Evolutionary conservation across 176 grass and related monocot species (phyloP).

Genomic region (maize (Zea mays)): Zm-B73-REFERENCE-NAM-5.0 NC_050098.1:156734501-156735000

Average conservation of each 20-base stretch:
- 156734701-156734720: background rate
- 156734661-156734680: conserved; percentile 8
- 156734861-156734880: conserved; percentile 14
- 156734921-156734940: background rate
- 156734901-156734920: background rate
- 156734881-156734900: background rate
- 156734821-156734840: background rate
- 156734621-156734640: no score
- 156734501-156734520: background rate
- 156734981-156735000: no score
- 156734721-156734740: background rate
- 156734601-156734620: background rate
- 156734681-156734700: background rate
- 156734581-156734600: background rate
- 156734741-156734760: conserved; percentile 11
- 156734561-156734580: background rate
- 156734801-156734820: background rate
- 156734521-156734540: no score
- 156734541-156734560: no score
- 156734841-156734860: background rate
- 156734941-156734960: no score
- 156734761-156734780: background rate
- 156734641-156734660: background rate
- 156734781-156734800: conserved; percentile 4
- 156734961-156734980: no score